Conservation (phyloP, 441 rosid genomes). For the Geranium incanum region DNA sequence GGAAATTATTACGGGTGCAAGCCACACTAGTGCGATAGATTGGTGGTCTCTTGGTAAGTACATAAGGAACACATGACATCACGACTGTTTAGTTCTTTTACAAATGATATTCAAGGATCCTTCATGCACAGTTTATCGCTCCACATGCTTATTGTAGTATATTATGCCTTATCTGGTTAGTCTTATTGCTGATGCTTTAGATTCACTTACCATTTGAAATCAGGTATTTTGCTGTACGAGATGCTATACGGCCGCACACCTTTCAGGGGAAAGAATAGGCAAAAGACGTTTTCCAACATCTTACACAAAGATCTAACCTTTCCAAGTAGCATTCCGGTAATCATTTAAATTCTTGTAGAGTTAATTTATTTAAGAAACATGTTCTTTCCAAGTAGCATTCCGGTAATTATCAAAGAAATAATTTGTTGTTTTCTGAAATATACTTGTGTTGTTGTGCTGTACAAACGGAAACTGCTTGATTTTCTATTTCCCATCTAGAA, state of each 20-base stretch:
- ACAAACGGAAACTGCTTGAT: neutral
- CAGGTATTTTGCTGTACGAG: conserved; percentile 87
- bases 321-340: conserved; percentile 92
- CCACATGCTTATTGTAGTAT: neutral
- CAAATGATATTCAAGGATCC: neutral
- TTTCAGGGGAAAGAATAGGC: conserved; percentile 94
- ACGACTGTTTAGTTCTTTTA: neutral
- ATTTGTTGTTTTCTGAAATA: neutral
- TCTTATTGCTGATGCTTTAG: neutral
- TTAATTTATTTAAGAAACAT: neutral
- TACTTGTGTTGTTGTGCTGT: neutral
- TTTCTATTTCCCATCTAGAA: neutral
- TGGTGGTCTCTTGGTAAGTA: conserved; percentile 94
- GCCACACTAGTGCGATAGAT: conserved; percentile 85
- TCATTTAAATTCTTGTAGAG: neutral
- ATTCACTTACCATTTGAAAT: conserved; percentile 11
- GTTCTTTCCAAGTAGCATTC: neutral
- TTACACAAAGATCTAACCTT: conserved; percentile 91
- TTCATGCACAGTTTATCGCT: neutral
- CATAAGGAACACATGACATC: conserved; percentile 1
- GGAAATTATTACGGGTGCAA: conserved; percentile 88
- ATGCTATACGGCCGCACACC: conserved; percentile 97
- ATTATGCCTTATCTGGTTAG: conserved; percentile 1
- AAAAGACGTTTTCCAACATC: conserved; percentile 86
- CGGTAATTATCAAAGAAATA: neutral